Conservation (phyloP, 176 grass and related monocot genomes). For the Saccharum spontaneum region DNA sequence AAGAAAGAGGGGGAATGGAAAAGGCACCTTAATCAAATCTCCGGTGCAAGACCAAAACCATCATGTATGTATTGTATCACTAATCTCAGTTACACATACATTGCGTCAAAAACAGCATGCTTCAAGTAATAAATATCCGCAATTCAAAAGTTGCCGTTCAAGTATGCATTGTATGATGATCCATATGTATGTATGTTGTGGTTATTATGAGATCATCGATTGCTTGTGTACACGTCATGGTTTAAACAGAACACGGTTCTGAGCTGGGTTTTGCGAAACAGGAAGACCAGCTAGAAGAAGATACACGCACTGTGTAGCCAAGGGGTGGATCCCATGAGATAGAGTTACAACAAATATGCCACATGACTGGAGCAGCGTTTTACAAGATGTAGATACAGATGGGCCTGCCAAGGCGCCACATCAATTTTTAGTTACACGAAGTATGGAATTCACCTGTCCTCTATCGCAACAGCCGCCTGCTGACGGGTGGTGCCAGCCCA, state of each 20-base stretch:
- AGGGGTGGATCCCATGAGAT: background rate
- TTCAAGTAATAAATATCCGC: background rate
- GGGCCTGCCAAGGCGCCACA: conserved; percentile 10
- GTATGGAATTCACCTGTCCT: conserved; percentile 36
- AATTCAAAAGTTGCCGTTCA: background rate
- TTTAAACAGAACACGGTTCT: background rate
- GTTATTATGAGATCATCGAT: background rate
- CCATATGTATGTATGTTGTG: background rate
- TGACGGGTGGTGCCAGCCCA: conserved; percentile 79
- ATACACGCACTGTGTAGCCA: background rate
- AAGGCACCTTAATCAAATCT: background rate
- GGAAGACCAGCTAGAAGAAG: background rate
- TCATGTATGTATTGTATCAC: too few species aligned
- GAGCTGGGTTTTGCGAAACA: conserved; percentile 6
- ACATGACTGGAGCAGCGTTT: conserved; percentile 11
- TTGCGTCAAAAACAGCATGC: background rate
- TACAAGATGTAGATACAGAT: background rate
- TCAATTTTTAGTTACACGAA: conserved; percentile 17
- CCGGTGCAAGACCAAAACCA: background rate
- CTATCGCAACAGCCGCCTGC: conserved; percentile 65
- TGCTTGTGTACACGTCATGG: conserved; percentile 18
- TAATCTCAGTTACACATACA: background rate
- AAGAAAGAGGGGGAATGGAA: background rate
- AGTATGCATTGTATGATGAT: background rate
- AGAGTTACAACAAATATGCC: conserved; percentile 21